Conservation (phyloP, 257 asterid genomes). For the Striga asiatica region DNA sequence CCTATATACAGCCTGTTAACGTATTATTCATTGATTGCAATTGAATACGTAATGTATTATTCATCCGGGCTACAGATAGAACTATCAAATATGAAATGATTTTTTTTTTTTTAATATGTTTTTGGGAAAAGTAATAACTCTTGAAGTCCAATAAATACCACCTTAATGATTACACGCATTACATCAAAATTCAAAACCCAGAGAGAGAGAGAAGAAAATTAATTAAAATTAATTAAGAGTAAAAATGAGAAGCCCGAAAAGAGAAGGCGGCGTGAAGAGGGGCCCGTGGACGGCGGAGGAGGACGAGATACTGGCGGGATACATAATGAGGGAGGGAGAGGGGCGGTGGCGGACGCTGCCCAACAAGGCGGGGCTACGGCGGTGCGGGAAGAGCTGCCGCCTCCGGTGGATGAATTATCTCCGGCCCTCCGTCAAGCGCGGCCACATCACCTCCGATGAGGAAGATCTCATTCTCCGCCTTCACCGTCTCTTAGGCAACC, state of each 20-base stretch:
- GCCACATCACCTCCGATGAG: slow-evolving; percentile 58
- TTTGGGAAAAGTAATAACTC: not conserved
- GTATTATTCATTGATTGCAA: no score
- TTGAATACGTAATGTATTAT: no score
- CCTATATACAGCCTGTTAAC: no score
- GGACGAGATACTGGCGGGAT: slow-evolving; percentile 48
- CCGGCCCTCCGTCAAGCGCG: slow-evolving; percentile 85
- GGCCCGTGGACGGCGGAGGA: slow-evolving; percentile 94
- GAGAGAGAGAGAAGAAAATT: not conserved
- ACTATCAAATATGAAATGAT: not conserved
- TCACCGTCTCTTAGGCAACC: slow-evolving; percentile 78
- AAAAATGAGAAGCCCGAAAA: slow-evolving; percentile 12
- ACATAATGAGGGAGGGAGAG: slow-evolving; percentile 42
- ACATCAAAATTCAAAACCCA: not conserved
- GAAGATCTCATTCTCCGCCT: slow-evolving; percentile 82
- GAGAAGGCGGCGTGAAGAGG: slow-evolving; percentile 40
- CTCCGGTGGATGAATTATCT: slow-evolving; percentile 92
- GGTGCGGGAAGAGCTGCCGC: slow-evolving; percentile 92
- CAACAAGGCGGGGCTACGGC: slow-evolving; percentile 84
- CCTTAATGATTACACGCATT: not conserved
- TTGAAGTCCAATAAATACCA: not conserved
- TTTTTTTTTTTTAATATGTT: not conserved
- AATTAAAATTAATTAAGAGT: not conserved
- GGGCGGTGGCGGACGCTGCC: slow-evolving; percentile 91
- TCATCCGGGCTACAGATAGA: no score